These are phyloP conservation scores for Penicillium rolfsii DNA, from an alignment of 2,329 filamentous ascomycete genomes.

Conservation along the genomic window DNA sequence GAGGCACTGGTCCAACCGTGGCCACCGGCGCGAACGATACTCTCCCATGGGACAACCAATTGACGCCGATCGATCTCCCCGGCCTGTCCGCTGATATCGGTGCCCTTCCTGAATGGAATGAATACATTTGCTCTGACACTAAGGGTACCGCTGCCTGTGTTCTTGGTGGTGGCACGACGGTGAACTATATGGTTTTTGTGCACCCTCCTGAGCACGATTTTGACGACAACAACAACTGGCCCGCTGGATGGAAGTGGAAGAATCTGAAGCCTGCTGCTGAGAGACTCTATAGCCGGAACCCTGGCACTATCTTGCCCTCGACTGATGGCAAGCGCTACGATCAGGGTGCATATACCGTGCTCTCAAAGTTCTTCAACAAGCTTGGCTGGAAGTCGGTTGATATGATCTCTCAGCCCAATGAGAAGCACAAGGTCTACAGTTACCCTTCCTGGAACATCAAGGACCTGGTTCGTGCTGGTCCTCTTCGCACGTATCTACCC, in stretches of 20 bases:
- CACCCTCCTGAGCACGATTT: conserved; percentile 65
- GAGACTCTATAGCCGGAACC: conserved; percentile 70
- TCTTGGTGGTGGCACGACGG: conserved; percentile 34
- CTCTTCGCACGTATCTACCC: conserved; percentile 71
- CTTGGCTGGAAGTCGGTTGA: conserved; percentile 67
- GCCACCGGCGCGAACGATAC: conserved; percentile 31
- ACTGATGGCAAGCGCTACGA: conserved; percentile 68
- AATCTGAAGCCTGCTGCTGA: conserved; percentile 64
- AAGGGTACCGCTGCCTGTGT: conserved; percentile 32
- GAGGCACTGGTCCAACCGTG: conserved; percentile 30
- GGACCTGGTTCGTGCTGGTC: conserved; percentile 68
- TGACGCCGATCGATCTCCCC: conserved; percentile 34
- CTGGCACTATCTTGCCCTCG: conserved; percentile 68
- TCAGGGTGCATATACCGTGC: conserved; percentile 67
- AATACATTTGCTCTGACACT: conserved; percentile 30
- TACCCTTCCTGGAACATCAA: conserved; percentile 70
- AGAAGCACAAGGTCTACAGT: conserved; percentile 68
- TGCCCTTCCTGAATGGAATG: conserved; percentile 21
- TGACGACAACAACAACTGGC: conserved; percentile 73
- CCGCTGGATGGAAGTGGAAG: conserved; percentile 67
- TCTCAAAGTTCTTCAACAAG: conserved; percentile 61
- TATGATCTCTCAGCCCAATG: conserved; percentile 61
- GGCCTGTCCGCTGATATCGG: conserved; percentile 33
- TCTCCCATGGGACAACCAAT: conserved; percentile 26
- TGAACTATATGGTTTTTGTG: conserved; percentile 38